These are phyloP conservation scores for Vitis labrusca DNA, from an alignment of 164 flowering plant genomes.

Conservation along the genomic window DNA sequence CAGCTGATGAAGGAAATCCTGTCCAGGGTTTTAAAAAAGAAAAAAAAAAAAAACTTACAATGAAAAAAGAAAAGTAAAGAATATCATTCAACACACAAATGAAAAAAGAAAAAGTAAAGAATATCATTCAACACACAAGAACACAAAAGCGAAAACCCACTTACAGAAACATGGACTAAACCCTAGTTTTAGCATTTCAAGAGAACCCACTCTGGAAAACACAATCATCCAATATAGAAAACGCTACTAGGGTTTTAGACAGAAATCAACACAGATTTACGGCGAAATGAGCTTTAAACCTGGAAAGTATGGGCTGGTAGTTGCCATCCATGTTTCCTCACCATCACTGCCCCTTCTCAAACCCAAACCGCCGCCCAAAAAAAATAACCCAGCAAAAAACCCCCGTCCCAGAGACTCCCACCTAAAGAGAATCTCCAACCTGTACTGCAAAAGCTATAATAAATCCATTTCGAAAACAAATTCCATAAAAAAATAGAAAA, in stretches of 20 bases:
- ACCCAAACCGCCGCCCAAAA: conserved; percentile 5
- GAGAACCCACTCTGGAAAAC: neutral
- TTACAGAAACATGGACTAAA: neutral
- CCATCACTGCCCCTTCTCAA: conserved; percentile 48
- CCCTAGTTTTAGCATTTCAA: neutral
- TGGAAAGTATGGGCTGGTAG: conserved; percentile 92
- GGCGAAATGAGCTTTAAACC: conserved; percentile 32
- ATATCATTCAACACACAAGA: neutral
- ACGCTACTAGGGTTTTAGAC: neutral
- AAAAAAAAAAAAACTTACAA: too few species aligned
- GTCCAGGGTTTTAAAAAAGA: too few species aligned
- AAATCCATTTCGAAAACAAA: too few species aligned
- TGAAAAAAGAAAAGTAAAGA: too few species aligned
- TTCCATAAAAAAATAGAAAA: too few species aligned
- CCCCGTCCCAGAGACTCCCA: neutral
- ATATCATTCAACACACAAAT: neutral
- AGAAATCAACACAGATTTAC: conserved; percentile 3
- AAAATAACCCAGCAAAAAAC: neutral
- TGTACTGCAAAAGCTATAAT: too few species aligned
- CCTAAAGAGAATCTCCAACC: neutral
- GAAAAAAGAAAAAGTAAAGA: too few species aligned
- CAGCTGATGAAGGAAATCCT: too few species aligned
- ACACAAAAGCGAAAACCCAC: neutral
- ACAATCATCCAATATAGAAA: neutral
- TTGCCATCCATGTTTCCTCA: conserved; percentile 89